Conservation (phyloP, 805 yeast species). For the Nakazawaea holstii region DNA sequence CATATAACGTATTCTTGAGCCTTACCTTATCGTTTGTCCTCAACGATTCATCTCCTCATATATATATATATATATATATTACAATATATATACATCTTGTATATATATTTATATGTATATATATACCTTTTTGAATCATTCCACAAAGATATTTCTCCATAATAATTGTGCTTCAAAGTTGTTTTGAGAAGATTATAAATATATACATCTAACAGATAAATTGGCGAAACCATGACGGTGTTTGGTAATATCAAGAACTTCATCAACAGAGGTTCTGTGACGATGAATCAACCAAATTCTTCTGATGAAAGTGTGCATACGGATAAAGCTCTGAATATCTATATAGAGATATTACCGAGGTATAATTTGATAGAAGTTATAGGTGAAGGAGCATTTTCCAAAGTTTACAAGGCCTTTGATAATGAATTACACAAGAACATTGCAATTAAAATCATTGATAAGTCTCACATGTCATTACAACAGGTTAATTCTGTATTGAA, state of each 20-base stretch:
- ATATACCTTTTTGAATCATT: not conserved
- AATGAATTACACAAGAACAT: conserved; percentile 32
- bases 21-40: too few relatives aligned
- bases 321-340: not conserved
- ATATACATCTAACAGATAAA: not conserved
- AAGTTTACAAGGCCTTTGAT: conserved; percentile 45
- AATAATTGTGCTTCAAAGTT: not conserved
- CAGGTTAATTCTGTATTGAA: conserved; percentile 69
- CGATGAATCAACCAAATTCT: not conserved
- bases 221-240: conserved; percentile 7
- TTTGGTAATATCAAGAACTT: conserved; percentile 8
- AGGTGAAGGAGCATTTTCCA: conserved; percentile 60
- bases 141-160: not conserved
- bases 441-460: conserved; percentile 60
- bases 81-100: not conserved
- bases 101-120: not conserved
- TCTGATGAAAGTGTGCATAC: not conserved
- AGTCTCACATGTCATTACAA: conserved; percentile 56
- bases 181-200: not conserved
- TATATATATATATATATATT: too few relatives aligned
- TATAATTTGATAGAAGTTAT: conserved; percentile 41
- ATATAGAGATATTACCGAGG: conserved; percentile 11
- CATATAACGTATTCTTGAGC: not conserved
- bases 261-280: not conserved
- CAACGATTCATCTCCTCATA: too few relatives aligned